Conservation (phyloP, 352 stramenopile genomes). For the Globisporangium parvum region DNA sequence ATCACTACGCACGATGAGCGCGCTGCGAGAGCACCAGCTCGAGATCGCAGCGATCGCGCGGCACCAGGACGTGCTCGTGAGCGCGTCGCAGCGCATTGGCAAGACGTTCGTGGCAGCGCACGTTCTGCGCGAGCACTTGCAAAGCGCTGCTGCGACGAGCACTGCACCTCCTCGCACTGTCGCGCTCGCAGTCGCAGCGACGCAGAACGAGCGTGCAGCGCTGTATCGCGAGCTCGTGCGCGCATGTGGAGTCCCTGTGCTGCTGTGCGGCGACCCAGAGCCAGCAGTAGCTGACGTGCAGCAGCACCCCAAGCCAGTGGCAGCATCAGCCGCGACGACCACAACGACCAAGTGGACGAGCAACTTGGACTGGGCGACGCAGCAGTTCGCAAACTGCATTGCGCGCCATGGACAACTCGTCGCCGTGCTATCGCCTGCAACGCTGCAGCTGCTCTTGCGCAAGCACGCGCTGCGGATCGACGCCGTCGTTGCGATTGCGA, state of each 20-base stretch:
- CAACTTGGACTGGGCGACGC: constrained; percentile 12
- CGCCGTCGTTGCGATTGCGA: constrained; percentile 40
- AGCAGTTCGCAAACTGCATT: constrained; percentile 10
- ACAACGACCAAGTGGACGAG: constrained; percentile 16
- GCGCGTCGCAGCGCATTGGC: constrained; percentile 42
- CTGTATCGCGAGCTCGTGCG: constrained; percentile 38
- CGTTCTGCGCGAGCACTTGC: constrained; percentile 36
- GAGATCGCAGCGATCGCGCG: constrained; percentile 67
- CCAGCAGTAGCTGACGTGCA: not conserved
- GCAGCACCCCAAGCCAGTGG: not conserved
- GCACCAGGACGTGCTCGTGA: constrained; percentile 56
- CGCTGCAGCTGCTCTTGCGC: constrained; percentile 35
- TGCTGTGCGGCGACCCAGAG: constrained; percentile 12
- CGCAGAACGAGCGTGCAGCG: constrained; percentile 16
- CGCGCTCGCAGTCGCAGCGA: constrained; percentile 40
- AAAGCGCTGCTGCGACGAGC: not conserved
- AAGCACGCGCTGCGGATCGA: constrained; percentile 19
- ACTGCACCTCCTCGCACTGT: constrained; percentile 1
- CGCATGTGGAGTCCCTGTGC: constrained; percentile 29
- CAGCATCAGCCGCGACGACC: not conserved
- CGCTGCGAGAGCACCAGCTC: constrained; percentile 52
- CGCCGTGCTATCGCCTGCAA: constrained; percentile 36
- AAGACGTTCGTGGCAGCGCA: constrained; percentile 66
- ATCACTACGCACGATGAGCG: too few relatives aligned
- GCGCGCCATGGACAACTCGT: constrained; percentile 23